Evolutionary conservation across 371 early-diverging fungal genomes (phyloP).

Genomic region (Mucor irregularis): DNA sequence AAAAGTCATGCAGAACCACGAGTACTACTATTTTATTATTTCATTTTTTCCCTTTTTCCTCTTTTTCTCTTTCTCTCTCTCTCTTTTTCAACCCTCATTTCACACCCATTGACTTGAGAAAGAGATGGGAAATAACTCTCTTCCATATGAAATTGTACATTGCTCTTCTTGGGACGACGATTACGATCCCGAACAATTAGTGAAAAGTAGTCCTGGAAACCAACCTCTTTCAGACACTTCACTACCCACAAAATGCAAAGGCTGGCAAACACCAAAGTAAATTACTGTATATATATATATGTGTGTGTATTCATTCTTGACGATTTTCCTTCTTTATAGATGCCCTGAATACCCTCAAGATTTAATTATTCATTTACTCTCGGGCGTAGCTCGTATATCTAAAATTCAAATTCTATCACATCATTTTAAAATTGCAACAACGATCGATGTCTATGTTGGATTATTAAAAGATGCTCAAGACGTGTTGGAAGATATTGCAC

Average conservation of each 20-base stretch:
- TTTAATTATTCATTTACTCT: slow-evolving; percentile 60
- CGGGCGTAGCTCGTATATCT: slow-evolving; percentile 62
- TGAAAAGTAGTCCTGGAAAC: slow-evolving; percentile 36
- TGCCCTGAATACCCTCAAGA: slow-evolving; percentile 76
- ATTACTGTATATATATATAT: neutral
- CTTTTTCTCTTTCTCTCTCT: slow-evolving; percentile 2
- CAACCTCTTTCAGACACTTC: slow-evolving; percentile 27
- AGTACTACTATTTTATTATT: neutral
- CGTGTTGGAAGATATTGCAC: slow-evolving; percentile 17
- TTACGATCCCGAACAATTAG: slow-evolving; percentile 40
- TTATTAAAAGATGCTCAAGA: slow-evolving; percentile 32
- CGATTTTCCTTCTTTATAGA: slow-evolving; percentile 31
- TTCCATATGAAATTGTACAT: slow-evolving; percentile 28
- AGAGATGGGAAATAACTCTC: slow-evolving; percentile 7
- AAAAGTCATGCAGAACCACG: slow-evolving; percentile 14
- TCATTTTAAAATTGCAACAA: slow-evolving; percentile 83
- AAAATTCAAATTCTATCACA: slow-evolving; percentile 77
- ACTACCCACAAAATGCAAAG: slow-evolving; percentile 36
- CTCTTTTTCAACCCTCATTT: neutral
- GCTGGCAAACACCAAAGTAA: slow-evolving; percentile 55
- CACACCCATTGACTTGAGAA: neutral
- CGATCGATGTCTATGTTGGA: slow-evolving; percentile 70
- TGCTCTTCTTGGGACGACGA: slow-evolving; percentile 49
- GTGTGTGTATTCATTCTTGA: neutral
- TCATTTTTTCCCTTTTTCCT: neutral